These are phyloP conservation scores for Pythium phragmitis DNA, from an alignment of 352 stramenopile genomes.

Conservation along the genomic window DNA sequence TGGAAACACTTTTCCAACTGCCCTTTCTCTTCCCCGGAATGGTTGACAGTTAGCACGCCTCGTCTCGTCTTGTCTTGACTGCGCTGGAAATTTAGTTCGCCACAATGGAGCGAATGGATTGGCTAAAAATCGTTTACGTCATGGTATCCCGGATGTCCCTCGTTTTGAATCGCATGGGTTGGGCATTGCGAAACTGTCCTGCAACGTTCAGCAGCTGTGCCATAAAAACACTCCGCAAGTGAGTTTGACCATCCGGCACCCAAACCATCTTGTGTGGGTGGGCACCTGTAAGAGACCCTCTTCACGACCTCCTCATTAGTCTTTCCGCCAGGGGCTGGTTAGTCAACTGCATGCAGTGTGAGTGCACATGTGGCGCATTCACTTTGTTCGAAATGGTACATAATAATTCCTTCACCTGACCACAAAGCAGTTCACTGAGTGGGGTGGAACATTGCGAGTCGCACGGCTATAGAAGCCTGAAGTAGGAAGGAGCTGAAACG, in stretches of 20 bases:
- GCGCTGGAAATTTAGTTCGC: constrained; percentile 19
- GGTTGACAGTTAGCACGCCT: not conserved
- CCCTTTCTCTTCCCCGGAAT: constrained; percentile 1
- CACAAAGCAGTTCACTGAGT: constrained; percentile 8
- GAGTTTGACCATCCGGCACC: too few relatives aligned
- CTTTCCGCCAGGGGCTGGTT: too few relatives aligned
- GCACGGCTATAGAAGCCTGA: constrained; percentile 1
- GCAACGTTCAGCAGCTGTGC: not conserved
- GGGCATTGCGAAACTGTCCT: too few relatives aligned
- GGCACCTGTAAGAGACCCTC: too few relatives aligned
- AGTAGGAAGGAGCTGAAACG: constrained; percentile 4
- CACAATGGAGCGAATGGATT: constrained; percentile 9
- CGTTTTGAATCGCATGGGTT: not conserved
- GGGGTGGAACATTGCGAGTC: constrained; percentile 13
- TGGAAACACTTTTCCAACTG: not conserved
- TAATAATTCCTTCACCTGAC: not conserved
- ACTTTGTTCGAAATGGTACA: not conserved
- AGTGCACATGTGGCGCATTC: too few relatives aligned
- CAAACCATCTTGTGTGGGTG: too few relatives aligned
- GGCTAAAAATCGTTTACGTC: not conserved
- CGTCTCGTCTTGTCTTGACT: not conserved
- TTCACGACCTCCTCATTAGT: too few relatives aligned
- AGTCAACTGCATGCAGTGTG: not conserved
- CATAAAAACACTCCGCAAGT: not conserved
- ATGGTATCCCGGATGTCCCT: not conserved